phyloP scores from a whole-genome alignment of 345 rosid species.

The Dimocarpus longan region DNA sequence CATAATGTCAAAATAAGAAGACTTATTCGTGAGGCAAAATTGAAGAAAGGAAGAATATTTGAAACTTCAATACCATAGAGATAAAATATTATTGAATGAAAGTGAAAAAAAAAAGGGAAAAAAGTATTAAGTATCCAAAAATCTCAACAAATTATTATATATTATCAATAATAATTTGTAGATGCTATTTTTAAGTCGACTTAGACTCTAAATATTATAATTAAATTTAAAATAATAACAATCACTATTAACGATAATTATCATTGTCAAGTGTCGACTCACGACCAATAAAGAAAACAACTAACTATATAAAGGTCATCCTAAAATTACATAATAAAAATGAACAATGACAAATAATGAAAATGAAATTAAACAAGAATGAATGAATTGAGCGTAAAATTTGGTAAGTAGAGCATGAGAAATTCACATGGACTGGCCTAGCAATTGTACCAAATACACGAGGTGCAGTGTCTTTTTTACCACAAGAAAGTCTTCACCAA shows the following conservation, averaged over 20 bases:
- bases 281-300: too few species aligned
- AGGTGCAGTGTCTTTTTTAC: background rate
- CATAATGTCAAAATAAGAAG: too few species aligned
- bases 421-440: constrained; percentile 28
- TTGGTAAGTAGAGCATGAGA: constrained; percentile 20
- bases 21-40: too few species aligned
- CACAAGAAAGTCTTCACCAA: background rate
- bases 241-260: background rate
- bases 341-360: background rate
- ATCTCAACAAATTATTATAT: too few species aligned
- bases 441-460: background rate
- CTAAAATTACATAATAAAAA: background rate
- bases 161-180: too few species aligned
- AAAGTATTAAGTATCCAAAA: too few species aligned
- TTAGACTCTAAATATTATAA: background rate
- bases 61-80: too few species aligned
- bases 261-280: background rate
- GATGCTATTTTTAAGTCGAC: too few species aligned
- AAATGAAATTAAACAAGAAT: fast-evolving
- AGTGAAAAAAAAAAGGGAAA: too few species aligned
- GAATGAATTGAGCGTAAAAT: background rate
- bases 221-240: too few species aligned
- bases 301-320: background rate
- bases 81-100: too few species aligned
- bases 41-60: too few species aligned